Conservation (phyloP, 2,329 filamentous ascomycete species). For the Botrytis medusae region DNA sequence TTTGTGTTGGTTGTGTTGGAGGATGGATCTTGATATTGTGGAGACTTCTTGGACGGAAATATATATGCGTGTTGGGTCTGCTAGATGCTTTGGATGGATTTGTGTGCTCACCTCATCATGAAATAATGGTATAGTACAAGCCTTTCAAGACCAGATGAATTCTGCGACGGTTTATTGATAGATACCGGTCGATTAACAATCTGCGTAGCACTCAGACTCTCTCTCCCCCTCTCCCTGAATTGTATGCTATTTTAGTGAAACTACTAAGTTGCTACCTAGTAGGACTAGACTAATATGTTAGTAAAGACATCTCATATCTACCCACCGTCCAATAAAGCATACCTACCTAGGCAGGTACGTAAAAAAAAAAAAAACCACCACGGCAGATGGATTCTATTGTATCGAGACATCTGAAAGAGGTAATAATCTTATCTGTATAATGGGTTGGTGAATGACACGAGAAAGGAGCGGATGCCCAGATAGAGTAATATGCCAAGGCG, state of each 20-base stretch:
- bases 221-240: not conserved
- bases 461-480: not conserved
- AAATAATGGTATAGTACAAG: not conserved
- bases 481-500: not conserved
- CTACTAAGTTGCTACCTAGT: not conserved
- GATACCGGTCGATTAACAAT: not conserved
- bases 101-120: not conserved
- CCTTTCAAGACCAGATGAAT: not conserved
- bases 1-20: not conserved
- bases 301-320: not conserved
- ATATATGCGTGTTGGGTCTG: not conserved
- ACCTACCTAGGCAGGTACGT: not conserved
- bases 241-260: not conserved
- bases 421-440: not conserved
- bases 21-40: not conserved
- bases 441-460: not conserved
- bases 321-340: not conserved
- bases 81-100: not conserved
- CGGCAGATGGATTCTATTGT: not conserved
- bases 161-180: not conserved
- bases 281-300: not conserved
- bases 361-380: not conserved
- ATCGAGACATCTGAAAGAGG: not conserved
- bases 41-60: not conserved
- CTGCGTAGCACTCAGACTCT: not conserved